phyloP scores from a whole-genome alignment of 2,329 filamentous ascomycete genomes.

The Dactylella cylindrospora region DNA sequence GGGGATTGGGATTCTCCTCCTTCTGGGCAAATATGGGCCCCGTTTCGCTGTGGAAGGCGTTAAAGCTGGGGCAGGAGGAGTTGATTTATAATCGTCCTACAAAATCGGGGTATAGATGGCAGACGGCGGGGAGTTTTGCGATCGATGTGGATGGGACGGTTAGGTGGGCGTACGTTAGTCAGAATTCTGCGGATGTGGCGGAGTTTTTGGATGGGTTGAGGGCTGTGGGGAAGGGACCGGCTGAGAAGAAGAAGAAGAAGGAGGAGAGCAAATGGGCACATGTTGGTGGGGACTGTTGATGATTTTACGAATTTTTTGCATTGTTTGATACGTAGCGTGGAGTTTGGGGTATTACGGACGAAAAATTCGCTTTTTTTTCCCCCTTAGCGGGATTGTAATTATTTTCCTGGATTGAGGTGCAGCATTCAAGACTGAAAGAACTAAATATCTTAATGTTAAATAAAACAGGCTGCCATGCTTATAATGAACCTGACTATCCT shows the following conservation, averaged over 20 bases:
- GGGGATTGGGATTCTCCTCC: slow-evolving; percentile 65
- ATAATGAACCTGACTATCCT: too few relatives aligned
- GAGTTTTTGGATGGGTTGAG: slow-evolving; percentile 58
- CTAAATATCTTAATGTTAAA: too few relatives aligned
- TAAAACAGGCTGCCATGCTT: too few relatives aligned
- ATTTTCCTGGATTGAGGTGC: too few relatives aligned
- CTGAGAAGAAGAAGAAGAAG: slow-evolving; percentile 17
- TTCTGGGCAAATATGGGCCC: slow-evolving; percentile 67
- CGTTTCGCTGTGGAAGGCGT: slow-evolving; percentile 60
- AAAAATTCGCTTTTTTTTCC: too few relatives aligned
- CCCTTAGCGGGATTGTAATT: too few relatives aligned
- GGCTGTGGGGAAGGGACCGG: slow-evolving; percentile 45
- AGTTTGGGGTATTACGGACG: too few relatives aligned
- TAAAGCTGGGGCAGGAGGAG: slow-evolving; percentile 62
- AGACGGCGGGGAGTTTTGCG: slow-evolving; percentile 67
- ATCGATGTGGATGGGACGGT: slow-evolving; percentile 60
- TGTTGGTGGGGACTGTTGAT: neutral
- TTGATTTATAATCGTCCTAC: slow-evolving; percentile 67
- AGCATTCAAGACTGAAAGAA: too few relatives aligned
- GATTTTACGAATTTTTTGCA: neutral
- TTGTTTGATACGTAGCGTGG: too few relatives aligned
- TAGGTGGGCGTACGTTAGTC: slow-evolving; percentile 58
- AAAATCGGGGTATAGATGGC: slow-evolving; percentile 69
- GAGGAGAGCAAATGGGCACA: slow-evolving; percentile 1
- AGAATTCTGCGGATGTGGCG: slow-evolving; percentile 59